Evolutionary conservation across 805 yeast species (phyloP).

Genomic region (Pichia pseudocactophila): DNA sequence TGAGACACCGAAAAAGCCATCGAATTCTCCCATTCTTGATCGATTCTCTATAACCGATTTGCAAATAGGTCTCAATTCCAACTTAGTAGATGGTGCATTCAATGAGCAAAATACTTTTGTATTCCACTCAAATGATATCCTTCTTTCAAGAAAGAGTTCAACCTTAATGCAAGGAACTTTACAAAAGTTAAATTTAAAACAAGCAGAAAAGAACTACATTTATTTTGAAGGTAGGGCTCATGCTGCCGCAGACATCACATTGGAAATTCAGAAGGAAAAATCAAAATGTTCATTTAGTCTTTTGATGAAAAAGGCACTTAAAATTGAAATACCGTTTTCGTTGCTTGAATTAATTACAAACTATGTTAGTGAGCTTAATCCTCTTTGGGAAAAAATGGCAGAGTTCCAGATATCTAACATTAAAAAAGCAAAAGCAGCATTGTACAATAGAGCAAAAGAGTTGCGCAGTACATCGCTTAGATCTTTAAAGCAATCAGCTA

Average conservation of each 20-base stretch:
- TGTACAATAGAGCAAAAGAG: background rate
- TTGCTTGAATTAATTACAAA: slow-evolving; percentile 5
- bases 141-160: slow-evolving; percentile 36
- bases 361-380: slow-evolving; percentile 11
- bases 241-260: slow-evolving; percentile 40
- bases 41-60: slow-evolving; percentile 31
- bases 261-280: slow-evolving; percentile 35
- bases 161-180: slow-evolving; percentile 41
- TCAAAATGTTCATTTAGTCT: slow-evolving; percentile 28
- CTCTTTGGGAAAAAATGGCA: slow-evolving; percentile 10
- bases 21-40: slow-evolving; percentile 21
- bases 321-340: slow-evolving; percentile 14
- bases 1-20: no score
- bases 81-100: slow-evolving; percentile 36
- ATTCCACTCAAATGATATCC: slow-evolving; percentile 24
- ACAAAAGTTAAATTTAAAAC: slow-evolving; percentile 25
- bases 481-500: no score
- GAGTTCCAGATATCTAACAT: background rate
- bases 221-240: slow-evolving; percentile 21
- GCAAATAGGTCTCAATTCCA: slow-evolving; percentile 38
- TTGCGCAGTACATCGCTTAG: no score
- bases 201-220: slow-evolving; percentile 16
- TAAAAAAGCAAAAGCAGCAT: background rate
- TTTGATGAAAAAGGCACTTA: slow-evolving; percentile 36
- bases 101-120: slow-evolving; percentile 27